Base-by-base conservation (phyloP, 768 basidiomycete species). In the Lepiota subincarnata region DNA sequence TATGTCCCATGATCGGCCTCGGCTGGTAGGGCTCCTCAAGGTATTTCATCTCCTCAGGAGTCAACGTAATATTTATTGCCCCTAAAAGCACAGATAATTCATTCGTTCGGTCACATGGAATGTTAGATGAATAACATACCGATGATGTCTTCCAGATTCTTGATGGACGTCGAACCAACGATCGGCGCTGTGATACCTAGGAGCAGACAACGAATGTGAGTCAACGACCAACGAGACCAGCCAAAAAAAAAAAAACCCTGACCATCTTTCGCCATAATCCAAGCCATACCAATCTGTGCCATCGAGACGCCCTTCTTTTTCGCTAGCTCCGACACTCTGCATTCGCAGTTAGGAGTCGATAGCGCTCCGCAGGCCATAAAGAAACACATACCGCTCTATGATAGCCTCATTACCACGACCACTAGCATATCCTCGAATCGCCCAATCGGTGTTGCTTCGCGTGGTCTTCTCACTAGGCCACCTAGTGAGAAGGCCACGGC, bases 211-310 rank as follows among this genome's bases (percentile, higher is more conserved):
- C n/a, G n/a, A n/a, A n/a, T n/a, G n/a, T 35, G 20, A 47, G 28
- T 16, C 7, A 14, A 14, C 3, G 19, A 24, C 35, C 37, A 24
- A 28, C 6, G 7, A 26, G 18, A 45, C 14, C 19, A 50, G 6
- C 5, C 4, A 26, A 34, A 13, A 40, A 31, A 11, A 6, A 26
- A 34, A 13, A 40, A 31, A 11, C 10, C 31, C 65, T 6, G 55
- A 70, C 72, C 71, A n/a, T 73, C 67, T 57, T 74, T 74, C 2
- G 71, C 60, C 48, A 80, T 57, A 2, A 70, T 65, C 83, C 82
- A 85, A 11, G 81, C 78, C 20, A 81, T 57, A 2, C 79, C 70
- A 6, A 83, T 66, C 55, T 82, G 80, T 0, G 81, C 80, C 84
- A 86, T 86, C 26, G 69, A 74, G 5, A 73, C 64, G 3, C 72